A percentile compares a stretch with the other conserved stretches of the same genome.
Evolutionary conservation across 306 rosid genomes (phyloP).

Genomic region (Gynostemma pentaphyllum): DNA sequence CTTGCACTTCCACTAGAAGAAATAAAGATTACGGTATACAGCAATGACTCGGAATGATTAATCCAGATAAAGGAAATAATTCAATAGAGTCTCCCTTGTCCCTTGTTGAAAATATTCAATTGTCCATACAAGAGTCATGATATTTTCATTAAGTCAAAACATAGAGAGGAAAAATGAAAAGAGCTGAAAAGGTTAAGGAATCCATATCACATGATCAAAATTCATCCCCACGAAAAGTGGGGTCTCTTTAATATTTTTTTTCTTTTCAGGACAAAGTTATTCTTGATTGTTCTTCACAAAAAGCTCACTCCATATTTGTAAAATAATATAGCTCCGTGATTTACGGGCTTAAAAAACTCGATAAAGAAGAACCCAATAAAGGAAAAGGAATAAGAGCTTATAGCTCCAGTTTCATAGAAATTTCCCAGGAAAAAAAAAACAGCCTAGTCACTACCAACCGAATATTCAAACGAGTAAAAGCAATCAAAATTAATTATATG

Average conservation of each 20-base stretch:
- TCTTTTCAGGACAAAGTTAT: background rate
- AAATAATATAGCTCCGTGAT: constrained; percentile 1
- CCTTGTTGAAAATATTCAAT: no score
- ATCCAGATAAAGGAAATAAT: background rate
- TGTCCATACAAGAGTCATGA: background rate
- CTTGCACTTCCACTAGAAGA: background rate
- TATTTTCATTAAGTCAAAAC: constrained; percentile 1
- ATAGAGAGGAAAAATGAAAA: constrained; percentile 3
- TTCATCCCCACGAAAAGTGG: constrained; percentile 8
- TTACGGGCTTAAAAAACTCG: background rate
- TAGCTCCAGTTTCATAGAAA: background rate
- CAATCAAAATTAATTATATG: background rate
- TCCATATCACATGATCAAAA: constrained; percentile 1
- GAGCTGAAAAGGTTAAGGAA: constrained; percentile 3
- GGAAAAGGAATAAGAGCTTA: background rate
- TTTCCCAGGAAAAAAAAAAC: background rate
- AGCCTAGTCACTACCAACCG: background rate
- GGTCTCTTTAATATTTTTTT: background rate
- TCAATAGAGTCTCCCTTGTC: no score
- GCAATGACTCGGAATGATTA: no score
- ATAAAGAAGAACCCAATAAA: background rate
- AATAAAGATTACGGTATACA: background rate
- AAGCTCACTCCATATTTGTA: background rate
- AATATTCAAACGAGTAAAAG: background rate
- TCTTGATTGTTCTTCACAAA: constrained; percentile 10